phyloP scores from a whole-genome alignment of 78 protist species.

The Goniomonas avonlea region DNA sequence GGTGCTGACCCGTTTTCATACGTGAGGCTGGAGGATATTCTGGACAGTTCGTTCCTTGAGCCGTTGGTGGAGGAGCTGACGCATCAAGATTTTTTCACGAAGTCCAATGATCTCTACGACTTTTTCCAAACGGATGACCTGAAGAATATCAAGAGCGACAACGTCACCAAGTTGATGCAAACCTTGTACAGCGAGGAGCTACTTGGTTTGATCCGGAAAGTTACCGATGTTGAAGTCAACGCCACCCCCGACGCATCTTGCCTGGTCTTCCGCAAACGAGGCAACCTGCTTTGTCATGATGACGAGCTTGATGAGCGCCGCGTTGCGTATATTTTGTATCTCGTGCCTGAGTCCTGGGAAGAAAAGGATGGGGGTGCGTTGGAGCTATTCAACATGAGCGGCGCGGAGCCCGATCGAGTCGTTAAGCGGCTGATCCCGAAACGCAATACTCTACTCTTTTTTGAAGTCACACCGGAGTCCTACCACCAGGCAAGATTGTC shows the following conservation, averaged over 20 bases:
- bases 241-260: not conserved
- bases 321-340: conserved; percentile 1
- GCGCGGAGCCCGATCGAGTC: not conserved
- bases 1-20: not conserved
- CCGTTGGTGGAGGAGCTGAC: not conserved
- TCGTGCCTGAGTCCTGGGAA: not conserved
- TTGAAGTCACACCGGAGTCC: not conserved
- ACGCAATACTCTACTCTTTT: not conserved
- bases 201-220: not conserved
- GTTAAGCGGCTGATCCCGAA: not conserved
- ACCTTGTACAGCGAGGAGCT: not conserved
- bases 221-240: not conserved
- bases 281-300: conserved; percentile 16
- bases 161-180: not conserved
- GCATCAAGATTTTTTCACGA: not conserved
- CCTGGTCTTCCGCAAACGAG: not conserved
- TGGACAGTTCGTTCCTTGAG: not conserved
- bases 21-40: not conserved
- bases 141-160: not conserved
- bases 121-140: not conserved
- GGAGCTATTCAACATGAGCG: not conserved
- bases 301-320: conserved; percentile 6
- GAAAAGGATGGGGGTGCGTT: not conserved
- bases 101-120: not conserved
- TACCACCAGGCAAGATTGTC: no score